Conservation (phyloP, 1,139 yeast genomes). For the Pichia sp. region DNA sequence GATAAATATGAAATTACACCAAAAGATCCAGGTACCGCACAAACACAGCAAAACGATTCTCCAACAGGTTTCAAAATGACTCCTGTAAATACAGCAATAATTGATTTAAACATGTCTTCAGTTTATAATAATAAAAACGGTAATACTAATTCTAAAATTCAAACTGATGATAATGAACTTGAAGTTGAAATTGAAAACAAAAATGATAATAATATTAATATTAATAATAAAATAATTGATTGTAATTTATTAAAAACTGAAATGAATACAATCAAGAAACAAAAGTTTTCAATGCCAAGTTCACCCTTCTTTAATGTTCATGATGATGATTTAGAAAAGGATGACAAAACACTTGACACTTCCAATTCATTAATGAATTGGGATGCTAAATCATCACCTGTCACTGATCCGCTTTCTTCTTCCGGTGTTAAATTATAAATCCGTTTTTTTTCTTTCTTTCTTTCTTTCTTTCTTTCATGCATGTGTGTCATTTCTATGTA, state of each 20-base stretch:
- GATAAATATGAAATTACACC: conserved; percentile 27
- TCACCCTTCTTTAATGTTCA: conserved; percentile 26
- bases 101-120: conserved; percentile 1
- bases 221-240: neutral
- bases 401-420: conserved; percentile 18
- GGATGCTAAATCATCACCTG: conserved; percentile 25
- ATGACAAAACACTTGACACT: conserved; percentile 18
- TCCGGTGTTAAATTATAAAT: neutral
- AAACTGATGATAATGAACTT: neutral
- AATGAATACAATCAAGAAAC: neutral
- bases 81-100: neutral
- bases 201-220: neutral
- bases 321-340: conserved; percentile 17
- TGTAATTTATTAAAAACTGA: neutral
- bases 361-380: conserved; percentile 21
- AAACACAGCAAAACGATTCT: conserved; percentile 11
- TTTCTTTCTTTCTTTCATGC: too few relatives aligned
- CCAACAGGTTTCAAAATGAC: conserved; percentile 11
- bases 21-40: conserved; percentile 25
- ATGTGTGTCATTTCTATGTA: too few relatives aligned
- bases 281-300: conserved; percentile 24
- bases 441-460: too few relatives aligned
- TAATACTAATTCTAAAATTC: neutral
- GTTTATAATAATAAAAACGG: neutral
- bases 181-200: neutral